Evolutionary conservation across 805 yeast species (phyloP), one percentile per base, ranked within the genome.

Genomic region (Cyberlindnera amylophila): DNA sequence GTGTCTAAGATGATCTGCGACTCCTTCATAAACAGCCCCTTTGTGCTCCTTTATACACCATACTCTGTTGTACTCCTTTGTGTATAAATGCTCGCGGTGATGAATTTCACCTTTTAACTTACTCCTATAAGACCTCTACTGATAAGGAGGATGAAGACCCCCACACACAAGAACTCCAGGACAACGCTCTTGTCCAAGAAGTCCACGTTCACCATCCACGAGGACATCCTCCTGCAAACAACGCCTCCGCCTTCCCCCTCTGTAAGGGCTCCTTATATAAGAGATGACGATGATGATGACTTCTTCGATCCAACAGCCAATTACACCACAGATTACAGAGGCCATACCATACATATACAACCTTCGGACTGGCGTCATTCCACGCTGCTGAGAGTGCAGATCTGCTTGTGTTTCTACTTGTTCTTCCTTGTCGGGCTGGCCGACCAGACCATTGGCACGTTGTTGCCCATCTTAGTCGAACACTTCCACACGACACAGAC

Each of bases 381-480:
- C 2, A 63, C 72, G 54, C 59, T 67, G 17, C 57, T 79, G 11
- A 66, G 66, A 42, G n/a, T 55, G 4, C 83, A 79, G 55, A 62
- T 79, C 18, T 1, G 62, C 0, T 56, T 70, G 0, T 57, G 69
- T 1, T 72, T 64, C 45, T 31, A 61, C 18, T 55, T 67, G 1
- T 73, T 79, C 51, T 54, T 69, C 2, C 53, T 77, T 1, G 59
- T 75, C 45, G 88, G 88, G 0, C 54, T 81, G 23, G 67, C 72
- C 6, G 87, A 82, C 50, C 83, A 81, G 55, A 67, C 82, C 0
- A 58, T 79, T 14, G 87, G 87, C 0, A 71, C 85, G 0, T 54
- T 81, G 31, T 64, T 82, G 46, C 82, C 84, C 2, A 62, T 70
- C 30, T 48, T 80, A 13, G 71, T 77, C 41, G 57, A 54, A 4